These are phyloP conservation scores for Ascosphaera acerosa DNA, from an alignment of 2,329 filamentous ascomycete species.

Conservation along the genomic window DNA sequence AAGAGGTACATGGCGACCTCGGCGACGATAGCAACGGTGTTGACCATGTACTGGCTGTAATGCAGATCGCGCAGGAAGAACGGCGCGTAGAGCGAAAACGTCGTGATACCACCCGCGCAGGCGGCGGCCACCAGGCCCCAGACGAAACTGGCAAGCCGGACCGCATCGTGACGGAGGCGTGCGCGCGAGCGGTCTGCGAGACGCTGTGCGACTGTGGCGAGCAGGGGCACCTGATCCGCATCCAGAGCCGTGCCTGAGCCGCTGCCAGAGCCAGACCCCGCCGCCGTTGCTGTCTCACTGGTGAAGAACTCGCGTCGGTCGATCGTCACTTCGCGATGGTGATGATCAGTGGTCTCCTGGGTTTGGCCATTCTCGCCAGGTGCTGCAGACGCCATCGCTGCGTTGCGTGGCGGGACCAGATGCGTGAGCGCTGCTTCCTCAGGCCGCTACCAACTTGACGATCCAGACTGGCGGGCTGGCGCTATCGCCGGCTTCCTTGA, in stretches of 20 bases:
- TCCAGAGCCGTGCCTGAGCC: conserved; percentile 4
- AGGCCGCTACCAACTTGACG: too few relatives aligned
- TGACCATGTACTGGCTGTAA: conserved; percentile 83
- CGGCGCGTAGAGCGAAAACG: conserved; percentile 83
- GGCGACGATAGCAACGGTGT: conserved; percentile 64
- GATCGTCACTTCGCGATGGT: too few relatives aligned
- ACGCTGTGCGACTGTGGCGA: not conserved
- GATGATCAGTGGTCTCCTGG: too few relatives aligned
- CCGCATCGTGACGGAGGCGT: not conserved
- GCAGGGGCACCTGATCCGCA: too few relatives aligned
- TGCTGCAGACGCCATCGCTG: too few relatives aligned
- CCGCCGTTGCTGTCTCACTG: too few relatives aligned
- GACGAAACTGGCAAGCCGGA: not conserved
- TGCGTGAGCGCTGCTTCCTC: too few relatives aligned
- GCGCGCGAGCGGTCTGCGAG: not conserved
- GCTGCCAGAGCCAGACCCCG: conserved; percentile 5
- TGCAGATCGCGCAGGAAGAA: conserved; percentile 65
- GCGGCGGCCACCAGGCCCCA: conserved; percentile 16
- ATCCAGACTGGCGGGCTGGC: too few relatives aligned
- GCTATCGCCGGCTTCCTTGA: too few relatives aligned
- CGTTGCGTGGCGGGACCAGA: too few relatives aligned
- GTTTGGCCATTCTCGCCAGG: too few relatives aligned
- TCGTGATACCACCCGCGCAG: conserved; percentile 74
- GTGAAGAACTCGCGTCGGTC: too few relatives aligned
- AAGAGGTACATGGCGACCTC: conserved; percentile 77